phyloP scores from a whole-genome alignment of 2,329 filamentous ascomycete genomes.

The Trichoderma arundinaceum region DNA sequence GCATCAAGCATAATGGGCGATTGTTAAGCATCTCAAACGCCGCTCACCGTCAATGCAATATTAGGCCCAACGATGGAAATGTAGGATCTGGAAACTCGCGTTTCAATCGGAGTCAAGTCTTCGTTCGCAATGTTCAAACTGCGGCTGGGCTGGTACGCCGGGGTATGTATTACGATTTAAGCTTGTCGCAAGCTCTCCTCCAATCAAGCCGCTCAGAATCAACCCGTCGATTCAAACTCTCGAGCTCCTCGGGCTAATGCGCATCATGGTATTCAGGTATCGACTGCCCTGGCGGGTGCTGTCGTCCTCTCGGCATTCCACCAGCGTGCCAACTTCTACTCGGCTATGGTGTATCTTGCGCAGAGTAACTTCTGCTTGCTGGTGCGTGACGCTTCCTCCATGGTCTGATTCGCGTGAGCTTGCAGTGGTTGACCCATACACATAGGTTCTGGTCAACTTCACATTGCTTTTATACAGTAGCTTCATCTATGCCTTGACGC shows the following conservation, averaged over 20 bases:
- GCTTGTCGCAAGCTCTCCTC: constrained; percentile 11
- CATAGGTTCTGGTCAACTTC: constrained; percentile 87
- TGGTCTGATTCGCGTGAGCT: not conserved
- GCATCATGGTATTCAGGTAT: constrained; percentile 61
- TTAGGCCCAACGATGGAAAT: constrained; percentile 25
- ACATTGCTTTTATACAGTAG: constrained; percentile 80
- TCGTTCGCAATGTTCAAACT: constrained; percentile 51
- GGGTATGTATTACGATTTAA: constrained; percentile 53
- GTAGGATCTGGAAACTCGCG: constrained; percentile 21
- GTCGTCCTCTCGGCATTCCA: constrained; percentile 91
- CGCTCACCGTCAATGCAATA: not conserved
- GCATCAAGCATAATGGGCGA: constrained; percentile 29
- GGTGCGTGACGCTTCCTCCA: constrained; percentile 60
- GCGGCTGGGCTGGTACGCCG: constrained; percentile 66
- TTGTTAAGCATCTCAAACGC: constrained; percentile 19
- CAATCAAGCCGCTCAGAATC: constrained; percentile 6
- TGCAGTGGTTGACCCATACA: not conserved
- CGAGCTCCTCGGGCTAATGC: not conserved
- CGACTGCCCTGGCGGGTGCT: constrained; percentile 79
- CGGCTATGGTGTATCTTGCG: constrained; percentile 92
- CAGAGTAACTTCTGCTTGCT: constrained; percentile 96
- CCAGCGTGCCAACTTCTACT: constrained; percentile 97
- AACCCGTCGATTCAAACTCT: too few species aligned
- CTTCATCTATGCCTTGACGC: constrained; percentile 85
- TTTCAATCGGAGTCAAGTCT: not conserved